These are phyloP conservation scores for Eimeria necatrix DNA, from an alignment of 169 alveolate genomes.

Conservation along the genomic window DNA sequence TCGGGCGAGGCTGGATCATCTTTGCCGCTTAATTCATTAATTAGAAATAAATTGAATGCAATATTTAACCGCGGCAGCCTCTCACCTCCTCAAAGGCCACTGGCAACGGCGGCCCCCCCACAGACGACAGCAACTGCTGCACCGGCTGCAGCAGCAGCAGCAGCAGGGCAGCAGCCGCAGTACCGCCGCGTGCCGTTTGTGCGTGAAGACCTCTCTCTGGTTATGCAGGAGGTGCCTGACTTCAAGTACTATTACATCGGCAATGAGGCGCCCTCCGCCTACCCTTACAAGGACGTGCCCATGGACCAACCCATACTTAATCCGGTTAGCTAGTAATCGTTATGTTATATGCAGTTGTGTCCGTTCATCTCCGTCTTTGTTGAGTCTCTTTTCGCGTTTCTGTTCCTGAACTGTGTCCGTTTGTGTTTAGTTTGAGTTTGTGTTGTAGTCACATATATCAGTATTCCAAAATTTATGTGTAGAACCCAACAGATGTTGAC, in stretches of 20 bases:
- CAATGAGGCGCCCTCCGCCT: conserved; percentile 82
- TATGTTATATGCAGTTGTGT: not conserved
- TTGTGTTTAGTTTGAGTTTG: too few relatives aligned
- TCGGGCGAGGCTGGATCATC: too few relatives aligned
- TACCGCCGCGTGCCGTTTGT: conserved; percentile 67
- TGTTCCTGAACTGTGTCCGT: not conserved
- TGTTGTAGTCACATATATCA: too few relatives aligned
- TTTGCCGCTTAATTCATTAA: too few relatives aligned
- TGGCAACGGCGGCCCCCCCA: not conserved
- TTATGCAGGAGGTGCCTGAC: conserved; percentile 90
- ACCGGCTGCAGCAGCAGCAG: not conserved
- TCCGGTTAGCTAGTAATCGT: not conserved
- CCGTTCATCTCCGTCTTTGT: not conserved
- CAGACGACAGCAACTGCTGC: not conserved
- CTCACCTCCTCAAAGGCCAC: not conserved
- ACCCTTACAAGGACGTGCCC: conserved; percentile 88
- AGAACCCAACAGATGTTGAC: too few relatives aligned
- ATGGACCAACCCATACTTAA: conserved; percentile 85
- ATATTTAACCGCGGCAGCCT: too few relatives aligned
- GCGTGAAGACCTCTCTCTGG: conserved; percentile 87
- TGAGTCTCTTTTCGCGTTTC: not conserved
- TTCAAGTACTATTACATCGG: conserved; percentile 90
- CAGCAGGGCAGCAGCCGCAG: not conserved
- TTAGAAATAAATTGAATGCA: too few relatives aligned
- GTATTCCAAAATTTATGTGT: too few relatives aligned